phyloP scores from a whole-genome alignment of 441 rosid genomes.

The Eutrema salsugineum region DNA sequence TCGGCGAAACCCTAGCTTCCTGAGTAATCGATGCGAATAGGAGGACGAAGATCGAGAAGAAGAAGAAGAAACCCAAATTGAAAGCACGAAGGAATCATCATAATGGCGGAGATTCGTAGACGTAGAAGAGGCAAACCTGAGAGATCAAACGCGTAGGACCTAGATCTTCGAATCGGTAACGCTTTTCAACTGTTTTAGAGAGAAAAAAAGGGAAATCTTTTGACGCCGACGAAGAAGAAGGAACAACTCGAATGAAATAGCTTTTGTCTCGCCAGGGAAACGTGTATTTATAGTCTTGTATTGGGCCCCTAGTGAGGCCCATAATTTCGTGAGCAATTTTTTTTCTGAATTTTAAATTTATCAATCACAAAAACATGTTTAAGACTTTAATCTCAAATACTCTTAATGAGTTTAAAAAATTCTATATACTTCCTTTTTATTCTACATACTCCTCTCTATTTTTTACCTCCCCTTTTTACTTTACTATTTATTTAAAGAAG shows the following conservation, averaged over 20 bases:
- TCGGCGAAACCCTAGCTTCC: constrained; percentile 20
- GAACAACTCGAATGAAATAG: background rate
- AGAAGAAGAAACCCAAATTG: background rate
- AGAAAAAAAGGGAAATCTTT: background rate
- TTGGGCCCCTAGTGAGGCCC: background rate
- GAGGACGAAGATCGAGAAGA: constrained; percentile 3
- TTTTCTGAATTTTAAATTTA: too few species aligned
- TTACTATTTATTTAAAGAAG: too few species aligned
- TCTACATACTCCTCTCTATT: too few species aligned
- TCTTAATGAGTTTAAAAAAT: too few species aligned
- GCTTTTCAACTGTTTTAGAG: background rate
- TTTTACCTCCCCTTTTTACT: too few species aligned
- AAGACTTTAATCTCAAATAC: too few species aligned
- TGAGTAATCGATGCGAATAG: background rate
- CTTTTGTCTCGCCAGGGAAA: rapidly evolving
- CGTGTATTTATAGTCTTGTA: background rate
- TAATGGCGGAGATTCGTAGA: constrained; percentile 6
- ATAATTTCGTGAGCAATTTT: too few species aligned
- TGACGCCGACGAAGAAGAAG: background rate
- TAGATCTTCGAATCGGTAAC: constrained; percentile 5
- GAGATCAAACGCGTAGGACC: background rate
- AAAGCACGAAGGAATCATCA: constrained; percentile 22
- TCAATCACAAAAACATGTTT: too few species aligned
- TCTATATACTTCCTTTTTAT: too few species aligned
- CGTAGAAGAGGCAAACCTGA: constrained; percentile 26